Base-by-base conservation (phyloP, 768 basidiomycete genomes). In the Mrakia frigida region DNA sequence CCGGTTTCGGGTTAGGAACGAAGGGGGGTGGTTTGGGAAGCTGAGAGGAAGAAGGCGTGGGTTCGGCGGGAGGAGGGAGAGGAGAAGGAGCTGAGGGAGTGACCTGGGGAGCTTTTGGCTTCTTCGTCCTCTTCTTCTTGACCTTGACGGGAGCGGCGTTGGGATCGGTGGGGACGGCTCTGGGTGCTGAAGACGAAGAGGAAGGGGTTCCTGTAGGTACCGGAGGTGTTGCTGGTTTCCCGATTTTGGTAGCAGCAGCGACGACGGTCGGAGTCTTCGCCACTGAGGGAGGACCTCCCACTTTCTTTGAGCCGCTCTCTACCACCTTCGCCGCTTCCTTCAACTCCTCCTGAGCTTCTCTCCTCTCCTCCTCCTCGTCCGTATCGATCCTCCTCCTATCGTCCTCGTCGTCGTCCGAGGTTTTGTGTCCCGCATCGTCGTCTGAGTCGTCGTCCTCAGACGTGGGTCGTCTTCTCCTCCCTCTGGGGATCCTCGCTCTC, bases 121-220 rank as follows among this genome's bases (percentile, higher is more conserved):
- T 63, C 61, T 63, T 63, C 35, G 61, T 33, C 59, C 53, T 73
- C 71, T 43, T 59, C 71, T 61, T 59, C 23, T 59, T 53, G 50
- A 11, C 0, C 31, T 61, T 59, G 25, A 41, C 37, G 53, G 35
- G 53, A 41, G 35, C 9, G 35, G 33, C 39, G 18, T 16, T 50
- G 56, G 56, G 56, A 28, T 56, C 56, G 56, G n/a, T 56, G n/a
- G 56, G 13, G 56, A 28, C 13, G 25, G 56, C 56, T 56, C 56
- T n/a, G 61, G 61, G 28, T 37, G 61, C 61, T 33, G 61, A 37
- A 7, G 61, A 63, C 1, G 31, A 33, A 6, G 61, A 63, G 14
- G 61, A 63, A 31, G 61, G 61, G 0, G 61, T 63, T 33, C n/a
- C 61, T 37, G 61, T 13, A 18, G 35, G 61, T 16, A 31, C 35